Percentiles rank a stretch among this genome's conserved stretches.
phyloP scores from a whole-genome alignment of 192 early-diverging fungal species.

The Haplosporangium gracile region DNA sequence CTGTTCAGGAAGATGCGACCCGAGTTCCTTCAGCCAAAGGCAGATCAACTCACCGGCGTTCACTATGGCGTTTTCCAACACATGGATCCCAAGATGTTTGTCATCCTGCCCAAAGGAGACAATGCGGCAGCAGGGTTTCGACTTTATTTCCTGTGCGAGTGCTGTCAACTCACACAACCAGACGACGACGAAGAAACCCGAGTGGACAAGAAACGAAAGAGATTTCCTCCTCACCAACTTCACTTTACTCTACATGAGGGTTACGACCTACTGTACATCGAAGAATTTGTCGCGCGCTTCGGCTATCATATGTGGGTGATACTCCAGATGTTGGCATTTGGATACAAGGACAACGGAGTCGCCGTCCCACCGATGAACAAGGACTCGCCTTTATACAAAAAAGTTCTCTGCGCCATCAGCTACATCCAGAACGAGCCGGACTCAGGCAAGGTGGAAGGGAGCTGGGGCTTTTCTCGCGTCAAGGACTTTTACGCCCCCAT shows the following conservation, averaged over 20 bases:
- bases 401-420: slow-evolving; percentile 2
- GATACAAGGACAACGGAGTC: slow-evolving; percentile 21
- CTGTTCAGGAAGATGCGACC: slow-evolving; percentile 16
- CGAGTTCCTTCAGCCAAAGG: slow-evolving; percentile 10
- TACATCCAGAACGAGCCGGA: slow-evolving; percentile 21
- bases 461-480: slow-evolving; percentile 25
- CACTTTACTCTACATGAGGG: slow-evolving; percentile 19
- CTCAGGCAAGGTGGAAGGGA: slow-evolving; percentile 18
- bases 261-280: slow-evolving; percentile 11
- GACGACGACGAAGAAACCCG: neutral
- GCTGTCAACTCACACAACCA: slow-evolving; percentile 8
- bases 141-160: slow-evolving; percentile 21
- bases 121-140: slow-evolving; percentile 5
- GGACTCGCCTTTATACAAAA: neutral
- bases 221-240: slow-evolving; percentile 7
- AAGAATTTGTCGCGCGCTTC: slow-evolving; percentile 22
- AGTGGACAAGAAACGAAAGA: neutral
- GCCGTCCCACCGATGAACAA: neutral
- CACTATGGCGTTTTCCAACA: slow-evolving; percentile 18
- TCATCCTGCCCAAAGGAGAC: slow-evolving; percentile 17
- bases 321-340: slow-evolving; percentile 9
- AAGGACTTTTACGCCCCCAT: slow-evolving; percentile 15
- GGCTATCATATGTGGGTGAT: slow-evolving; percentile 27
- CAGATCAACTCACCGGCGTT: slow-evolving; percentile 9
- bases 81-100: slow-evolving; percentile 14